Evolutionary conservation across 1,284 basidiomycete genomes (phyloP).

Genomic region (Hemileia vastatrix): DNA sequence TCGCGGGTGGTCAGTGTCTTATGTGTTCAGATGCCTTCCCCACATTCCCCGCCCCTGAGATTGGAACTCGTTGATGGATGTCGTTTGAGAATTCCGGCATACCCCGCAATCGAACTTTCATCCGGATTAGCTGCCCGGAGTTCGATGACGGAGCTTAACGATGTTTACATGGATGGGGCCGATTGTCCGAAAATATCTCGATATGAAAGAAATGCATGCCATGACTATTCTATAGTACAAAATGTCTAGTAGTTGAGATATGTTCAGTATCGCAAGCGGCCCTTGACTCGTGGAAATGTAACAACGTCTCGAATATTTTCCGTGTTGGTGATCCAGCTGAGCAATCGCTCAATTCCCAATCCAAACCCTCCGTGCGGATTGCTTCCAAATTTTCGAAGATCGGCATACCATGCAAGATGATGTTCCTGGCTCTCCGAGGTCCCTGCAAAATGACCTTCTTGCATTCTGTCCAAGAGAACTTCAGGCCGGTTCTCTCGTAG

Average conservation of each 20-base stretch:
- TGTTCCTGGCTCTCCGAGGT: conserved; percentile 52
- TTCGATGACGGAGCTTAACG: no score
- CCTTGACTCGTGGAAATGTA: conserved; percentile 78
- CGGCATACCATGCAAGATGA: conserved; percentile 69
- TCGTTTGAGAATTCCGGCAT: no score
- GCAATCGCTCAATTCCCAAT: conserved; percentile 76
- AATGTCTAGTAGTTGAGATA: background rate
- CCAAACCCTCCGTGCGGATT: conserved; percentile 87
- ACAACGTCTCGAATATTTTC: conserved; percentile 80
- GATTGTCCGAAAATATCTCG: no score
- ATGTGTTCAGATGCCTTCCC: no score
- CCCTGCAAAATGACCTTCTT: conserved; percentile 47
- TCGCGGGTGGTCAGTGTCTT: no score
- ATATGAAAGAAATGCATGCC: no score
- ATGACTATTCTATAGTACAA: conserved; percentile 1
- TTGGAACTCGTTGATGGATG: no score
- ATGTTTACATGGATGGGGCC: no score
- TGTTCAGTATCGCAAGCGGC: conserved; percentile 43
- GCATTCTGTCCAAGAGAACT: conserved; percentile 53
- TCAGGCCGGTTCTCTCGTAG: conserved; percentile 73
- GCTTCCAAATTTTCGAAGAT: conserved; percentile 65
- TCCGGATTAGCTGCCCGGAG: no score
- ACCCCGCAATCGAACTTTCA: no score
- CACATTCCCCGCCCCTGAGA: no score
- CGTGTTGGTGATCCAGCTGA: conserved; percentile 72